Evolutionary conservation across 1,139 yeast genomes (phyloP), one percentile per base, ranked within the genome.

Genomic region (Lodderomyces oxycetoniae): DNA sequence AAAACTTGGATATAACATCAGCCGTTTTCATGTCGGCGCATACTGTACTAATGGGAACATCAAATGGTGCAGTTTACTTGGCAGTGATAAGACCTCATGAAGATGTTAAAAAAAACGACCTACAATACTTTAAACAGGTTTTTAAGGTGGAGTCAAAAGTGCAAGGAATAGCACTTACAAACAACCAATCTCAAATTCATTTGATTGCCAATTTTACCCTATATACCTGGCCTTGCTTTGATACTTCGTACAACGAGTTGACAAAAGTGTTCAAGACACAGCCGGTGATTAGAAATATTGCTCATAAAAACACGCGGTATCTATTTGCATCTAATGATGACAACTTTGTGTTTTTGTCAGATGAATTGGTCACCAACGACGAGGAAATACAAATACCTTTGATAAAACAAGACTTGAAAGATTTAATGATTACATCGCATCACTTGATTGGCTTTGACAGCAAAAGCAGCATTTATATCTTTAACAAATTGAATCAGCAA

Each of bases 191-290:
- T 8, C 55, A 53, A 38, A 53, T 62, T 4, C 53, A 52, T 33
- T 32, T 58, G 2, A 41, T 58, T 26, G 42, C 55, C 2, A 41
- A 45, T 19, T 37, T 43, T 16, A 39, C 37, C 14, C 38, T 55
- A 17, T 47, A 55, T 29, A 44, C 51, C 14, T 67, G 71, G 71
- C 64, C 61, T 35, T 57, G 61, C 28, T 59, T 61, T 36, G 70
- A 63, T 31, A 44, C 52, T 2, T 39, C 61, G 0, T 52, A 49
- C 32, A 35, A 45, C 5, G 71, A 63, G 37, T 36, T 65, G 11
- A 22, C 48, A 1, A 53, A 54, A 31, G 60, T 59, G 0, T 59
- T 65, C 39, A 61, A 61, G 33, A 43, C 47, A 2, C 31, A 47
- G 2, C 59, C 61, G n/a, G 34, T 31, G 9, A 21, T 26, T 5